Evolutionary conservation across 805 yeast genomes (phyloP), one percentile per base, ranked within the genome.

Genomic region (Cyberlindnera xylosilytica): DNA sequence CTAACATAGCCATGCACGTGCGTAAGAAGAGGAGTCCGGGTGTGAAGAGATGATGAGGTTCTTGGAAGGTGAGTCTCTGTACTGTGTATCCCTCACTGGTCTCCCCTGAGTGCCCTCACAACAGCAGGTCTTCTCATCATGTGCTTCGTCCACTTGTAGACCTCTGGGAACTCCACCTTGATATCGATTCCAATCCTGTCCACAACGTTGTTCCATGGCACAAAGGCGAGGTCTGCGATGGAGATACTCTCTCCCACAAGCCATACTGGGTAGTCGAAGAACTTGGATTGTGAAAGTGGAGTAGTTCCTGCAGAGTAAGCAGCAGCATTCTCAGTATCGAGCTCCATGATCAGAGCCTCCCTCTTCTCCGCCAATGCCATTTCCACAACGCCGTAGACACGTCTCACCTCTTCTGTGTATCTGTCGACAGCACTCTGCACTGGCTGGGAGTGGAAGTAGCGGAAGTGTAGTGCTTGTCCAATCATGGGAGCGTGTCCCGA

Each of bases 401-500:
- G 72, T 56, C 96, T 73, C 19, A 90, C 97, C 66, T 90, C 98
- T 55, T 86, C 95, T 1, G 87, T 82, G 61, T 89, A 90, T 58
- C 97, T 71, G 54, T 87, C 96, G 17, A 90, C 87, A 0, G 97
- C 97, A 45, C 88, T 78, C 16, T 91, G 88, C 3, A 90, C 88
- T 41, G 81, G 81, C 47, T 83, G 83, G 6, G 90, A 77, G 61
- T 90, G 97, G 72, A 90, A 88, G 62, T 87, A 88, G 57, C 90
- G 75, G 69, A 90, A 91, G 68, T 91, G 97, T 53, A 91, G 73
- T 8, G 97, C 97, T 65, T 90, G 97, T 16, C 97, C 97, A 54
- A 90, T 86, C 96, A 90, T 90, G n/a, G 97, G 97, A 0, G 97
- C 96, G 61, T 89, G 97, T 6, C 98, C 97, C 4, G 95, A 84